Conservation (phyloP, 1,284 basidiomycete genomes). For the Cryptococcus sp. region DNA sequence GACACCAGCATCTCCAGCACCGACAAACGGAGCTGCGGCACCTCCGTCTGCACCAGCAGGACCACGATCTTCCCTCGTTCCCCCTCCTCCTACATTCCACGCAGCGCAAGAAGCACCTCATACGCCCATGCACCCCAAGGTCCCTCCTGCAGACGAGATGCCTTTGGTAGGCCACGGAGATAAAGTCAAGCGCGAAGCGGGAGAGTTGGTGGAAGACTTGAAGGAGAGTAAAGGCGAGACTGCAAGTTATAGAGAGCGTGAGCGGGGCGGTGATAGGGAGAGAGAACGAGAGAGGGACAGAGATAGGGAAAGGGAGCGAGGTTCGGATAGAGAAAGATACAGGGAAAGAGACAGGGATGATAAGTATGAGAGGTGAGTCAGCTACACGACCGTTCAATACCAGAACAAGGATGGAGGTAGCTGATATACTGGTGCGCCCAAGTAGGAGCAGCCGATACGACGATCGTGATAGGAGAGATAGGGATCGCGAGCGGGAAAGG, state of each 20-base stretch:
- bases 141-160: conserved; percentile 41
- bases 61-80: conserved; percentile 11
- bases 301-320: conserved; percentile 14
- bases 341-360: conserved; percentile 13
- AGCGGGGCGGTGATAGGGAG: conserved; percentile 47
- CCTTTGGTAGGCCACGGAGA: conserved; percentile 44
- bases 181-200: conserved; percentile 50
- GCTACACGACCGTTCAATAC: neutral
- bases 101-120: conserved; percentile 18
- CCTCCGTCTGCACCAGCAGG: conserved; percentile 24
- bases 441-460: conserved; percentile 6
- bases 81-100: conserved; percentile 1
- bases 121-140: conserved; percentile 25
- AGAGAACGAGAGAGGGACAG: conserved; percentile 63
- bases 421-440: neutral
- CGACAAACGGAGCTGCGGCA: conserved; percentile 11
- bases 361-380: conserved; percentile 15
- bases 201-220: conserved; percentile 49
- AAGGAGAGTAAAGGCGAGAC: conserved; percentile 22
- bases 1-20: conserved; percentile 16
- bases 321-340: conserved; percentile 59
- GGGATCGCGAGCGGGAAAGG: conserved; percentile 13
- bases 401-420: neutral
- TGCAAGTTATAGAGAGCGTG: conserved; percentile 7
- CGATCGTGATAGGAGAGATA: conserved; percentile 15